Conservation (phyloP, 176 grass and related monocot genomes). For the Calamus simplicifolius region DNA sequence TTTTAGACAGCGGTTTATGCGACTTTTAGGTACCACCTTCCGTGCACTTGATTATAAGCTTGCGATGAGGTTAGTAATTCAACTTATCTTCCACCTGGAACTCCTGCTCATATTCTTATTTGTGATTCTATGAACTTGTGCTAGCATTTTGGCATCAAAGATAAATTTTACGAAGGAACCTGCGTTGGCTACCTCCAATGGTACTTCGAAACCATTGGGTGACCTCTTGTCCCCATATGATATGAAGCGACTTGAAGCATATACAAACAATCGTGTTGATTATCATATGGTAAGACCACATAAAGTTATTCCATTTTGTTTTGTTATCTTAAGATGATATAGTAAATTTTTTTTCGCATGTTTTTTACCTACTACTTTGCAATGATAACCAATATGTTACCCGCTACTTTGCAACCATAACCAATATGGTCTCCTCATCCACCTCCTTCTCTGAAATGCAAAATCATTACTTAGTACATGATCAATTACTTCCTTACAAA, state of each 20-base stretch:
- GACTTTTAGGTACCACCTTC: constrained; percentile 69
- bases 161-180: constrained; percentile 57
- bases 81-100: neutral
- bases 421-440: no score
- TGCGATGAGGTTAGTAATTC: constrained; percentile 63
- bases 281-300: constrained; percentile 74
- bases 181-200: constrained; percentile 18
- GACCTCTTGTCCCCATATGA: constrained; percentile 70
- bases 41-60: constrained; percentile 67
- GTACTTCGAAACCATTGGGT: constrained; percentile 27
- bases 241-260: constrained; percentile 85
- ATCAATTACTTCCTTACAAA: neutral
- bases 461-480: neutral
- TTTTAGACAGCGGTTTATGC: constrained; percentile 82
- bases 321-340: no score
- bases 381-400: no score
- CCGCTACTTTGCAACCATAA: no score
- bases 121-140: constrained; percentile 19
- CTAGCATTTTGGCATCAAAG: constrained; percentile 78
- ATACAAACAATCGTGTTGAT: constrained; percentile 87
- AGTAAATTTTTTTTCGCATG: no score
- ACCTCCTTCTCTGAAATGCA: no score
- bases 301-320: no score
- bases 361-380: no score
- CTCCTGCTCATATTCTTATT: constrained; percentile 16